Conservation (phyloP, 768 basidiomycete genomes). For the Tricholoma sp. region DNA sequence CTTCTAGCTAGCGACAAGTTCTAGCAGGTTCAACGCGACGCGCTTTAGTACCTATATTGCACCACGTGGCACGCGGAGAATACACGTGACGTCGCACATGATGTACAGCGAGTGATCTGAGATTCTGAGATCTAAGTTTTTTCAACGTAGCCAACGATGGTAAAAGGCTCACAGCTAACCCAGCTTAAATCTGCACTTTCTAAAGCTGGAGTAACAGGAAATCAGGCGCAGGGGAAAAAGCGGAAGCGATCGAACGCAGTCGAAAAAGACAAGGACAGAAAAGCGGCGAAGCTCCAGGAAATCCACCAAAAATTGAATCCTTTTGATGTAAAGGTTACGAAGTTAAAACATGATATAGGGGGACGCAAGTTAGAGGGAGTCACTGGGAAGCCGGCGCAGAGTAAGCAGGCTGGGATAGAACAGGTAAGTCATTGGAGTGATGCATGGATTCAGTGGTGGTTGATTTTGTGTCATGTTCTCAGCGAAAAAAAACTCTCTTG, state of each 20-base stretch:
- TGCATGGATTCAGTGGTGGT: neutral
- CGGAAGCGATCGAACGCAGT: constrained; percentile 54
- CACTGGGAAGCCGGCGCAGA: constrained; percentile 77
- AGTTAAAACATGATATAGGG: constrained; percentile 89
- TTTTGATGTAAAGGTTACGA: constrained; percentile 91
- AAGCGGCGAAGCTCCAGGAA: constrained; percentile 71
- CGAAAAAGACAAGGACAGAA: constrained; percentile 81
- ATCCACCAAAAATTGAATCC: constrained; percentile 88
- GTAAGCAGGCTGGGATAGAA: constrained; percentile 87
- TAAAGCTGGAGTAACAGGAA: constrained; percentile 70
- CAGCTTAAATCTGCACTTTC: constrained; percentile 87
- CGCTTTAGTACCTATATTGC: no score
- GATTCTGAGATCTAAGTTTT: neutral
- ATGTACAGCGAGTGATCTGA: neutral
- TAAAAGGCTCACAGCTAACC: constrained; percentile 82
- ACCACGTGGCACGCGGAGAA: neutral
- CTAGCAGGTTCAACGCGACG: no score
- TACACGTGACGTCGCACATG: neutral
- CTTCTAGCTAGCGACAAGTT: no score
- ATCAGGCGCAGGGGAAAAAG: constrained; percentile 57
- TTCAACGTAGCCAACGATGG: constrained; percentile 36
- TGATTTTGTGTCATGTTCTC: constrained; percentile 8
- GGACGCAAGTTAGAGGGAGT: constrained; percentile 83
- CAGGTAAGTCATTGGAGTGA: constrained; percentile 46
- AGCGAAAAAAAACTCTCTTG: constrained; percentile 85